Base-by-base conservation (phyloP, 2,329 filamentous ascomycete species). In the Claviceps sp. region DNA sequence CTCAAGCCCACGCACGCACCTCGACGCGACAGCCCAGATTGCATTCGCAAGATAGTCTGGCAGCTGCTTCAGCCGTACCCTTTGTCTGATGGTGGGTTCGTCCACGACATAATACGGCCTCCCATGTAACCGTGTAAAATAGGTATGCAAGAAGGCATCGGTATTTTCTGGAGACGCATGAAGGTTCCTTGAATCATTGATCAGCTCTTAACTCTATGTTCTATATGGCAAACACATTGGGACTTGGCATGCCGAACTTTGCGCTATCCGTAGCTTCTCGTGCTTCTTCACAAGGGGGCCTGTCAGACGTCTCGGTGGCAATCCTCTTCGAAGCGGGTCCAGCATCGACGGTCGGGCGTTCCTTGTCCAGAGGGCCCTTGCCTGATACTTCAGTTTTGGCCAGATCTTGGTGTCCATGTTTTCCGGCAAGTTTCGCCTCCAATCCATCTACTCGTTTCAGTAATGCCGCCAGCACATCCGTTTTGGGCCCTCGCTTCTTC, bases 401-500 rank as follows among this genome's bases (percentile, higher is more conserved):
- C 5, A 41, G 22, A 7, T 47, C 45, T 10, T 58, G 57, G 39
- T 67, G 64, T 11, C 67, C 65, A 58, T 81, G 82, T 61, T 83
- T 80, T 56, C 85, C 81, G 63, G 88, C 87, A 41, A 94, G 73
- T 56, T 84, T 81, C 62, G 86, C 87, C 65, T 94, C 88, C 49
- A 94, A 72, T 1, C 88, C 88, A 64, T 94, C 89, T 2, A 94
- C 88, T 50, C 89, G 78, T 67, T 91, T 94, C 54, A 94, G 64
- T 8, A 94, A 71, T 1, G 89, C 87, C 65, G 94, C 89, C 37
- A 94, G 73, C 4, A 94, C 87, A 64, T 95, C 89, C 30, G 88
- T 94, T 68, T 95, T 95, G 2, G 89, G 89, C 0, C 89, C 89
- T 64, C 89, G 77, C 66, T 94, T 94, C 70, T 94, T 94, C 0